A percentile compares a stretch with the other conserved stretches of the same genome.
phyloP scores from a whole-genome alignment of 2,329 filamentous ascomycete genomes.

The Neonectria sp. region DNA sequence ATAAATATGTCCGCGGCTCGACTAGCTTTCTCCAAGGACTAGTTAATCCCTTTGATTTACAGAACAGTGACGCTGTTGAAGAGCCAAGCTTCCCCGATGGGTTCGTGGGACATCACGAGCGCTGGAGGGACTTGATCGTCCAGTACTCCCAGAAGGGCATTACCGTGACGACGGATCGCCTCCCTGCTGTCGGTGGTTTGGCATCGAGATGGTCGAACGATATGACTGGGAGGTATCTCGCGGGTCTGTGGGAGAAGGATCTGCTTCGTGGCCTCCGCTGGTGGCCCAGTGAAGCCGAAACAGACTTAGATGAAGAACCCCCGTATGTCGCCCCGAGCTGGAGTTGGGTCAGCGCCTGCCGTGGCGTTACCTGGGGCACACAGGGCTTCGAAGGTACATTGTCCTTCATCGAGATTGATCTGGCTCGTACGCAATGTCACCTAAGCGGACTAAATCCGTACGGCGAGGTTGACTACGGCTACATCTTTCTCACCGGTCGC shows the following conservation, averaged over 20 bases:
- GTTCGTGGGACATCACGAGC: constrained; percentile 35
- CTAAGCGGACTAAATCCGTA: constrained; percentile 30
- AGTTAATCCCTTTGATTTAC: background rate
- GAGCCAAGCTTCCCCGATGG: constrained; percentile 3
- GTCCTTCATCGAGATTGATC: constrained; percentile 33
- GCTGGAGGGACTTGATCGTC: constrained; percentile 44
- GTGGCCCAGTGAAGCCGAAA: constrained; percentile 30
- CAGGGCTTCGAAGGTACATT: constrained; percentile 26
- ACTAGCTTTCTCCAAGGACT: constrained; percentile 9
- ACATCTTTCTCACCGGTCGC: constrained; percentile 40
- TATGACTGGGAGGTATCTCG: constrained; percentile 41
- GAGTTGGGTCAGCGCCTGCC: constrained; percentile 47
- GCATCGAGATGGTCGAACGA: constrained; percentile 38
- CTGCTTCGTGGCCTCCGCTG: constrained; percentile 38
- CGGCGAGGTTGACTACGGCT: constrained; percentile 36
- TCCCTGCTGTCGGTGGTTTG: constrained; percentile 46
- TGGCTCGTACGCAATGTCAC: constrained; percentile 30
- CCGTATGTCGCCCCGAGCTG: constrained; percentile 42
- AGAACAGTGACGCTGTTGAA: background rate
- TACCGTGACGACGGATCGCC: constrained; percentile 38
- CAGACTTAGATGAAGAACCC: constrained; percentile 7
- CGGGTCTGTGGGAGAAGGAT: constrained; percentile 45
- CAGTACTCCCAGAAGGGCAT: constrained; percentile 44
- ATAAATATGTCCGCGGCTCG: constrained; percentile 36
- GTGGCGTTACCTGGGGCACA: constrained; percentile 40